These are phyloP conservation scores for Cynanchum wilfordii DNA, from an alignment of 257 asterid genomes.

Conservation along the genomic window DNA sequence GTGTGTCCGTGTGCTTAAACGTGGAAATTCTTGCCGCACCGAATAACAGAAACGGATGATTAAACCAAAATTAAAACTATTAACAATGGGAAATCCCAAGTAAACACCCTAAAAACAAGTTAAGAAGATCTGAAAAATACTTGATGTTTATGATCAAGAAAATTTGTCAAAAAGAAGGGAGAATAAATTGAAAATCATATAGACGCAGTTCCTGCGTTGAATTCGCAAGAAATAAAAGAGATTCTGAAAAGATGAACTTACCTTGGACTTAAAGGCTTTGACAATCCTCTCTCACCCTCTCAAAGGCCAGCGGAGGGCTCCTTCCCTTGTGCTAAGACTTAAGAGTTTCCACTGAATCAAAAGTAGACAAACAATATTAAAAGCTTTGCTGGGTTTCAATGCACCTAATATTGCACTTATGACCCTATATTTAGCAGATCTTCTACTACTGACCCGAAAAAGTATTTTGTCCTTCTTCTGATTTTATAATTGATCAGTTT, in stretches of 20 bases:
- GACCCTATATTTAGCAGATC: background rate
- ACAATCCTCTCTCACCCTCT: constrained; percentile 5
- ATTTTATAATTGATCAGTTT: background rate
- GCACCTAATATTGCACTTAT: background rate
- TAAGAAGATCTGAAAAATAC: constrained; percentile 4
- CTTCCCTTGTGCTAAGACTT: background rate
- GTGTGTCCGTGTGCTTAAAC: background rate
- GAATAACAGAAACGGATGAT: background rate
- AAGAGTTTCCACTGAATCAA: background rate
- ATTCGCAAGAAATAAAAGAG: background rate
- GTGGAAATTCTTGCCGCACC: background rate
- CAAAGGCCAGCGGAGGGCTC: background rate
- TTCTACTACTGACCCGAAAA: too few species aligned
- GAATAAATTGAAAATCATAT: background rate
- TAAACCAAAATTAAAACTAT: background rate
- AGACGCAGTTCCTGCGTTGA: background rate
- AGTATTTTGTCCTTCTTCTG: background rate
- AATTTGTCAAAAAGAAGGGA: background rate
- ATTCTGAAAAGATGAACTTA: constrained; percentile 20
- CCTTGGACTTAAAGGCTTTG: constrained; percentile 36
- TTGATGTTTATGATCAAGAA: background rate
- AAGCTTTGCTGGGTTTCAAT: background rate
- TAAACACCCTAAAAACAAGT: background rate
- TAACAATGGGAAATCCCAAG: background rate
- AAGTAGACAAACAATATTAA: background rate